These are phyloP conservation scores for Solanum sejunctum DNA, from an alignment of 257 asterid genomes.

Conservation along the genomic window DNA sequence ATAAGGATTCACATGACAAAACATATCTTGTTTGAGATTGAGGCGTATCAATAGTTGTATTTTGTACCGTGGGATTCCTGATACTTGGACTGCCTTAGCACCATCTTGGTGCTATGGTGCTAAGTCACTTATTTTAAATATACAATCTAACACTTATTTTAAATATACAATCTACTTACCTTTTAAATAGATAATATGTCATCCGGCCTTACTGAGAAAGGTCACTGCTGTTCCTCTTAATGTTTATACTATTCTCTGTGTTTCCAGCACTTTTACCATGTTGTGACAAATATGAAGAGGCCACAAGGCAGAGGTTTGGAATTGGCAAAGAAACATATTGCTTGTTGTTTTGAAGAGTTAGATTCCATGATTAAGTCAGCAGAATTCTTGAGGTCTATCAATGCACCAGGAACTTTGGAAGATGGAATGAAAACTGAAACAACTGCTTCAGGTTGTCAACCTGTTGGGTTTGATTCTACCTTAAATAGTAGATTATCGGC, in stretches of 20 bases:
- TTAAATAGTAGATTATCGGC: slow-evolving; percentile 91
- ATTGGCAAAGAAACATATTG: slow-evolving; percentile 83
- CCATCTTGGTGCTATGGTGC: not conserved
- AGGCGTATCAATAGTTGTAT: not conserved
- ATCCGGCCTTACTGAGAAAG: not conserved
- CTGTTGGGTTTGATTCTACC: slow-evolving; percentile 89
- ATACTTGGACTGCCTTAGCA: not conserved
- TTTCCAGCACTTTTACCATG: slow-evolving; percentile 83
- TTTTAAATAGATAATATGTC: not conserved
- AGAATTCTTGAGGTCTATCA: slow-evolving; percentile 44
- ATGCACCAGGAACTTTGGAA: slow-evolving; percentile 20
- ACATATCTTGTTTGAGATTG: not conserved
- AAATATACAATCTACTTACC: not conserved
- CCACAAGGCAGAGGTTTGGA: slow-evolving; percentile 98
- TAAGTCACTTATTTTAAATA: not conserved
- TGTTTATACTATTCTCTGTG: slow-evolving; percentile 15
- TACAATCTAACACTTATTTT: not conserved
- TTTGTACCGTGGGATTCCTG: not conserved
- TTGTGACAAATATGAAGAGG: slow-evolving; percentile 65
- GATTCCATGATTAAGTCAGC: slow-evolving; percentile 68
- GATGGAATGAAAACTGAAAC: slow-evolving; percentile 42
- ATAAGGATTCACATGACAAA: not conserved
- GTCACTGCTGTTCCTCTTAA: slow-evolving; percentile 1
- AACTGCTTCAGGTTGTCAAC: slow-evolving; percentile 89
- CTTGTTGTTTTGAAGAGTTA: slow-evolving; percentile 67